phyloP scores from a whole-genome alignment of 202 grass and related monocot species.

The Digitaria exilis region DNA sequence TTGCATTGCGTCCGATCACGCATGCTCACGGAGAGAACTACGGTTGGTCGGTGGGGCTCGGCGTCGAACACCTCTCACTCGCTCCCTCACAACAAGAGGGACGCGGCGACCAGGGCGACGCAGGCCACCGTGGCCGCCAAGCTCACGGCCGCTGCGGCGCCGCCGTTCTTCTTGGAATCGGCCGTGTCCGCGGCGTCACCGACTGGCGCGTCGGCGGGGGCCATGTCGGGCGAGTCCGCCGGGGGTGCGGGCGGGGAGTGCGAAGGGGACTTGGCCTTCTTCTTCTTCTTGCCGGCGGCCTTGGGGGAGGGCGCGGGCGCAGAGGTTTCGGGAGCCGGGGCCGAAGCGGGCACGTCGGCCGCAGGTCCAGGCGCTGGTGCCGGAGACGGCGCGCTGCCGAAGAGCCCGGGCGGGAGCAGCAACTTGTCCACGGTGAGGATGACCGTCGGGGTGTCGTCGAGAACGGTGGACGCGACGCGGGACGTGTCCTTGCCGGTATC shows the following conservation, averaged over 20 bases:
- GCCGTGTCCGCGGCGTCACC: slow-evolving; percentile 49
- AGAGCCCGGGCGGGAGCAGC: slow-evolving; percentile 67
- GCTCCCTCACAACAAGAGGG: slow-evolving; percentile 47
- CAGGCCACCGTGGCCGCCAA: slow-evolving; percentile 22
- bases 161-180: slow-evolving; percentile 39
- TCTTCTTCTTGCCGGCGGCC: slow-evolving; percentile 44
- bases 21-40: slow-evolving; percentile 3
- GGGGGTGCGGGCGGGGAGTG: slow-evolving; percentile 69
- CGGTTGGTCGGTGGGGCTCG: slow-evolving; percentile 17
- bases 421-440: slow-evolving; percentile 83
- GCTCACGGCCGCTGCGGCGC: neutral
- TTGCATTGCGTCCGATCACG: slow-evolving; percentile 39
- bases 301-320: slow-evolving; percentile 48
- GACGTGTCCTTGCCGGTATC: slow-evolving; percentile 80
- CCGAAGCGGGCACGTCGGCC: slow-evolving; percentile 30
- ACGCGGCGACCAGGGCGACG: slow-evolving; percentile 24
- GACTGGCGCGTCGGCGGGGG: slow-evolving; percentile 60
- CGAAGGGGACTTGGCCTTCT: slow-evolving; percentile 41
- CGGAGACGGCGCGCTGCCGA: slow-evolving; percentile 63
- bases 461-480: slow-evolving; percentile 81
- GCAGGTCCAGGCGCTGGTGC: slow-evolving; percentile 41
- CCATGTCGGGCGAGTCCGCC: slow-evolving; percentile 42
- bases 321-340: slow-evolving; percentile 34
- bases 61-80: slow-evolving; percentile 25
- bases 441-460: slow-evolving; percentile 74